These are phyloP conservation scores for Fusarium multiceps DNA, from an alignment of 2,329 filamentous ascomycete genomes.

Conservation along the genomic window DNA sequence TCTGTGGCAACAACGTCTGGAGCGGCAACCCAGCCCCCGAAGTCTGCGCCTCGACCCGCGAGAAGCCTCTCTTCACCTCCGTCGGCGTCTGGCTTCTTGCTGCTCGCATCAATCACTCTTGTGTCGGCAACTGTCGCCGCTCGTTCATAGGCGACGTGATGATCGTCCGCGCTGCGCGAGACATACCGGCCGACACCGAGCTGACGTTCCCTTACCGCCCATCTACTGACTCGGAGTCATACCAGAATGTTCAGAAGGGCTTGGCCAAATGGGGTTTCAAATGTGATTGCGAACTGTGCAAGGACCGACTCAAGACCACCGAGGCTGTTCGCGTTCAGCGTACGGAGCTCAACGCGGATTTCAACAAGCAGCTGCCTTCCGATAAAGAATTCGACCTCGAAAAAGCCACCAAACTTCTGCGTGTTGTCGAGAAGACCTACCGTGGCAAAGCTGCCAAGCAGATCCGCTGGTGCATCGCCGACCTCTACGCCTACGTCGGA, in stretches of 20 bases:
- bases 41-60: not conserved
- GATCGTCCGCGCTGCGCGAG: constrained; percentile 59
- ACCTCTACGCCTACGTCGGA: not conserved
- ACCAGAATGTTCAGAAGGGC: constrained; percentile 43
- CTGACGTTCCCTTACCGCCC: constrained; percentile 55
- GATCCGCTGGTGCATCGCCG: not conserved
- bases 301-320: not conserved
- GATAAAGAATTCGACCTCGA: not conserved
- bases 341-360: not conserved
- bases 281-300: constrained; percentile 57
- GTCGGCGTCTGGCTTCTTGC: constrained; percentile 60
- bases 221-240: constrained; percentile 44
- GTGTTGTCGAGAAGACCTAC: not conserved
- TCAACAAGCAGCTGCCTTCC: not conserved
- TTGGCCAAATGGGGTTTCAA: constrained; percentile 55
- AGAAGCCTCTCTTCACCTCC: constrained; percentile 3
- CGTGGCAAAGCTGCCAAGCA: not conserved
- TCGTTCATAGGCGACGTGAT: constrained; percentile 66
- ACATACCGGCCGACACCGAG: constrained; percentile 59
- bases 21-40: not conserved
- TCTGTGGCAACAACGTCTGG: not conserved
- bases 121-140: constrained; percentile 58
- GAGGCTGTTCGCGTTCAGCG: not conserved
- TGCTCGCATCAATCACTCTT: constrained; percentile 65
- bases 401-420: not conserved